Evolutionary conservation across 257 asterid species (phyloP), one percentile per base, ranked within the genome.

Genomic region (Nicotiana tomentosiformis): DNA sequence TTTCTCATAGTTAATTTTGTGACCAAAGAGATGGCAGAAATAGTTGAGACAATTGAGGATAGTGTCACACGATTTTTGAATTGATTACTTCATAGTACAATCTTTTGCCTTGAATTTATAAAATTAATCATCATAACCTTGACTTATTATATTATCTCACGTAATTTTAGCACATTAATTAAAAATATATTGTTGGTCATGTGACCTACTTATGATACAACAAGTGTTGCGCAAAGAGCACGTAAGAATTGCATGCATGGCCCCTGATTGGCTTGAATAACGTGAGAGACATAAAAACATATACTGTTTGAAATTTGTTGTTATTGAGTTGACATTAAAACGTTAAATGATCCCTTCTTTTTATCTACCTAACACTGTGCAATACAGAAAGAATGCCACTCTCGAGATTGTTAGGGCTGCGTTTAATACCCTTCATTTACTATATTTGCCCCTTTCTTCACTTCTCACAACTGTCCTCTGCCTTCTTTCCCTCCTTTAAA

Each of bases 291-390:
- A 81, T 84, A 33, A 85, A 30, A 67, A 46, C 39, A n/a, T 10
- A 43, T 51, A 18, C 58, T 51, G 5, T 46, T 68, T 55, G 53
- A 16, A 6, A 32, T 46, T 77, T 39, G 17, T 12, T 77, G 16
- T 64, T 55, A 39, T 5, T 62, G 62, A 7, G 79, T 88, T 84
- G 56, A 43, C 58, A n/a, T n/a, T 20, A 5, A n/a, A 6, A 3
- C 64, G 43, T 76, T 51, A 49, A 56, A 46, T 49, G 61, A 74
- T 18, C 85, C 81, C 85, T 83, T 84, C 86, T 87, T 90, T 82
- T 82, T 82, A 78, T 87, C 83, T 89, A 87, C 79, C 90, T 77
- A 90, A 80, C 87, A 78, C 86, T 82, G 89, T 55, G 80, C 86
- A 56, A 81, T 68, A 37, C 88, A 77, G 86, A 49, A 65, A 65